Evolutionary conservation across 768 basidiomycete genomes (phyloP).

Genomic region (Suillus weaverae): DNA sequence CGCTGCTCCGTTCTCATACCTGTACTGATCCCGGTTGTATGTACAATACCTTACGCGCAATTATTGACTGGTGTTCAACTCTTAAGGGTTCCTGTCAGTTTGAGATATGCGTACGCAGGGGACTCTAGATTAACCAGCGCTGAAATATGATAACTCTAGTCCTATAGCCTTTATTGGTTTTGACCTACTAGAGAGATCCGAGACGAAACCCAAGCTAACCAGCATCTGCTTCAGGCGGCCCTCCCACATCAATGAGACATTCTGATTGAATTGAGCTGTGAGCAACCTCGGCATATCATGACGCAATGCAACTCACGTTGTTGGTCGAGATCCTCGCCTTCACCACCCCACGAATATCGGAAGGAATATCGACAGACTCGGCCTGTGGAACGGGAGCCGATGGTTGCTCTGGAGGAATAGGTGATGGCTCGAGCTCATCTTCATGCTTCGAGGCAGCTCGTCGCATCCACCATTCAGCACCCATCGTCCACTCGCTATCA

Average conservation of each 20-base stretch:
- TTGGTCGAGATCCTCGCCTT: conserved; percentile 90
- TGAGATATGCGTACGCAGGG: background rate
- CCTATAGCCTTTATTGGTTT: conserved; percentile 90
- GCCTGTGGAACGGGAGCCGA: conserved; percentile 6
- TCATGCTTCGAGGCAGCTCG: conserved; percentile 32
- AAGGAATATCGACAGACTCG: conserved; percentile 9
- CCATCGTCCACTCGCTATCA: conserved; percentile 94
- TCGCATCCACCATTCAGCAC: conserved; percentile 95
- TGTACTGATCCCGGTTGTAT: conserved; percentile 21
- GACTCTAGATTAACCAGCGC: conserved; percentile 43
- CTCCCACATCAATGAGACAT: conserved; percentile 92
- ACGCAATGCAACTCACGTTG: conserved; percentile 53
- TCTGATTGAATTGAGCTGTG: conserved; percentile 43
- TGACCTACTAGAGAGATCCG: conserved; percentile 80
- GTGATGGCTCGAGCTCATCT: background rate
- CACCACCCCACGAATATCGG: conserved; percentile 73
- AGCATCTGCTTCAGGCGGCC: conserved; percentile 88
- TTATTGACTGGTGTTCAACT: conserved; percentile 14
- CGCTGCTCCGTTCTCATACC: conserved; percentile 15
- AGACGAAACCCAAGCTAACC: conserved; percentile 87
- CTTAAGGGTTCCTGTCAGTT: background rate
- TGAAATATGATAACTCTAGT: conserved; percentile 92
- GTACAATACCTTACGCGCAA: conserved; percentile 22
- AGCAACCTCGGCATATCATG: background rate
- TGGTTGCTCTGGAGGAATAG: conserved; percentile 7